phyloP scores from a whole-genome alignment of 139 green algal species.

The Gonium pectorale region DNA sequence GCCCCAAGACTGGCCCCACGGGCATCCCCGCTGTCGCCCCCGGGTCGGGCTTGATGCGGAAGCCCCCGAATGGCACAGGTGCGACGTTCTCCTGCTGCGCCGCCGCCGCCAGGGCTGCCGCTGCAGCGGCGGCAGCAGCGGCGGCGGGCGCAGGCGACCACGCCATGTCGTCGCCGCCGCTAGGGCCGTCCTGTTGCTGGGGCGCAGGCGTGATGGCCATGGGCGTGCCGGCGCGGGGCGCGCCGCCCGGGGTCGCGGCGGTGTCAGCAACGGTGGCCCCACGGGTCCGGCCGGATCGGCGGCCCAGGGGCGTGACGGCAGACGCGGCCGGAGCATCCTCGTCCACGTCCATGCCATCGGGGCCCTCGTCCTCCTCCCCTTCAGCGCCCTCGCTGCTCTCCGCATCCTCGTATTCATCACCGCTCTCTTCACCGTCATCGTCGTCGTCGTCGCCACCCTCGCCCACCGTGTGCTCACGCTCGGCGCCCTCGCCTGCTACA shows the following conservation, averaged over 20 bases:
- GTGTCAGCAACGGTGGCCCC: neutral
- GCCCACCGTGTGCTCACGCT: no score
- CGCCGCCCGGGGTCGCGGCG: neutral
- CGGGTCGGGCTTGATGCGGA: conserved; percentile 33
- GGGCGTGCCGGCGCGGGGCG: conserved; percentile 32
- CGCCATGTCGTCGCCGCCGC: conserved; percentile 31
- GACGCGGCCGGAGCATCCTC: neutral
- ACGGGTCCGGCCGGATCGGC: no score
- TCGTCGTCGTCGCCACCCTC: conserved; percentile 8
- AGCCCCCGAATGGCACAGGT: neutral
- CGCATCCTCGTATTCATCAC: neutral
- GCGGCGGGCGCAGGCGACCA: conserved; percentile 12
- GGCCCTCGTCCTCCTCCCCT: neutral
- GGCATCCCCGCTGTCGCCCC: no score
- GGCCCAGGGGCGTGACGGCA: neutral
- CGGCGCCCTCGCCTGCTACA: neutral
- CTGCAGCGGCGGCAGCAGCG: no score
- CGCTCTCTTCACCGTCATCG: neutral
- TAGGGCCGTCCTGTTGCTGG: neutral
- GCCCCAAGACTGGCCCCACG: no score
- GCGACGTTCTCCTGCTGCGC: neutral
- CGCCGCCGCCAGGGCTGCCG: neutral
- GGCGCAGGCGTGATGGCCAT: conserved; percentile 35
- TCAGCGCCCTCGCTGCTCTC: conserved; percentile 1
- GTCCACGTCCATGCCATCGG: neutral